Evolutionary conservation across 164 flowering plant genomes (phyloP), one percentile per base, ranked within the genome.

Genomic region (Pachysandra terminalis): DNA sequence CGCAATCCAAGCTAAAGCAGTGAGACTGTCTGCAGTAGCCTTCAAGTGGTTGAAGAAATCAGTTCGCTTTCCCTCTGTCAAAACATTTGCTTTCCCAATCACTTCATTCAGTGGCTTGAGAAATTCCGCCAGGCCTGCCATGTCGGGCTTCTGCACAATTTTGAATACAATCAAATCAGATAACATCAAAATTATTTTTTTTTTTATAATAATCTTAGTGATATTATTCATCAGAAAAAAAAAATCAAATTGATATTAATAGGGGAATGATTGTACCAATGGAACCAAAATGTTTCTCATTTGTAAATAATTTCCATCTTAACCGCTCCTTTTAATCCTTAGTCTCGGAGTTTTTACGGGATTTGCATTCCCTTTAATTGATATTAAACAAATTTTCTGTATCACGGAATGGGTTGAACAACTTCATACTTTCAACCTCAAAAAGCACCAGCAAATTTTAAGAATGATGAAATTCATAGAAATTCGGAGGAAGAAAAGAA

Each of bases 1-100:
- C 17, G 97, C 99, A 83, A 96, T 86, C 99, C 99, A 96, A 61
- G 88, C 93, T 64, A 96, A 81, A 78, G 99, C 99, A 51, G 89
- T 45, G 21, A 96, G 86, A 80, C 99, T 89, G 72, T 96, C 99
- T 27, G 83, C 86, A 75, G 82, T 85, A 71, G 88, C 27, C 78
- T 91, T 96, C 78, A 91, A 79, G 82, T 96, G 98, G 74, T 90
- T 90, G 72, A 87, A 91, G 75, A 78, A 91, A 73, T 92, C 97
- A 80, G 90, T 79, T 64, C 97, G 79, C 78, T 80, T 86, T 23
- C 98, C 98, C 75, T 91, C 99, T 25, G 96, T 79, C 82, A 91
- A 70, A 19, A 83, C 75, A 81, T 84, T 81, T 64, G 95, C 98
- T 76, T 90, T 93, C 76, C 69, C 70, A n/a, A 91, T 84, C 63